A percentile compares a stretch with the other conserved stretches of the same genome.
phyloP scores from a whole-genome alignment of 2,329 filamentous ascomycete genomes.

The Diaporthe australafricana region DNA sequence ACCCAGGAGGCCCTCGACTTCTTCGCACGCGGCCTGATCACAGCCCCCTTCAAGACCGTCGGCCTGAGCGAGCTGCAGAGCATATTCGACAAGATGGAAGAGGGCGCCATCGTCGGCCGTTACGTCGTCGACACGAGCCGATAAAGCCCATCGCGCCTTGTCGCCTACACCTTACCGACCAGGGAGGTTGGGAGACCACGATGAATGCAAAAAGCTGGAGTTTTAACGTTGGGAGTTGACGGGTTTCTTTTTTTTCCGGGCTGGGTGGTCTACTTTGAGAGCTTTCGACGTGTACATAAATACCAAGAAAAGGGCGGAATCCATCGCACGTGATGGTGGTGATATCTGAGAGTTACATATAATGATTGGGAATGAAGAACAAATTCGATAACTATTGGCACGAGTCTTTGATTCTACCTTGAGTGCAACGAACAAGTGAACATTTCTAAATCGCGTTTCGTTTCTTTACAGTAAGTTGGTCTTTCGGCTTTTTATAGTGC shows the following conservation, averaged over 20 bases:
- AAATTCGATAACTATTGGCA: neutral
- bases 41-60: conserved; percentile 86
- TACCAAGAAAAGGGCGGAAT: conserved; percentile 20
- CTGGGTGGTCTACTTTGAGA: neutral
- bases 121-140: conserved; percentile 82
- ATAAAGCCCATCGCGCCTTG: conserved; percentile 49
- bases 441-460: too few species aligned
- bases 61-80: conserved; percentile 82
- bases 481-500: too few species aligned
- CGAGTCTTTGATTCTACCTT: too few species aligned
- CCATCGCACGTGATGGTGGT: neutral
- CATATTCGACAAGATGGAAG: conserved; percentile 82
- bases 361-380: conserved; percentile 14
- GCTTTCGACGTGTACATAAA: conserved; percentile 16
- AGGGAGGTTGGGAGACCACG: neutral
- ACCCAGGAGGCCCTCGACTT: conserved; percentile 92
- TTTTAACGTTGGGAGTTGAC: conserved; percentile 6
- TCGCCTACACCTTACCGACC: neutral
- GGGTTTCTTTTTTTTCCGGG: neutral
- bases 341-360: neutral
- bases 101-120: conserved; percentile 79
- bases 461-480: too few species aligned
- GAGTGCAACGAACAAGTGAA: too few species aligned
- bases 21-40: conserved; percentile 85
- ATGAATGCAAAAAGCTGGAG: neutral